These are phyloP conservation scores for Kwoniella bestiolae DNA, from an alignment of 768 basidiomycete species.

Conservation along the genomic window DNA sequence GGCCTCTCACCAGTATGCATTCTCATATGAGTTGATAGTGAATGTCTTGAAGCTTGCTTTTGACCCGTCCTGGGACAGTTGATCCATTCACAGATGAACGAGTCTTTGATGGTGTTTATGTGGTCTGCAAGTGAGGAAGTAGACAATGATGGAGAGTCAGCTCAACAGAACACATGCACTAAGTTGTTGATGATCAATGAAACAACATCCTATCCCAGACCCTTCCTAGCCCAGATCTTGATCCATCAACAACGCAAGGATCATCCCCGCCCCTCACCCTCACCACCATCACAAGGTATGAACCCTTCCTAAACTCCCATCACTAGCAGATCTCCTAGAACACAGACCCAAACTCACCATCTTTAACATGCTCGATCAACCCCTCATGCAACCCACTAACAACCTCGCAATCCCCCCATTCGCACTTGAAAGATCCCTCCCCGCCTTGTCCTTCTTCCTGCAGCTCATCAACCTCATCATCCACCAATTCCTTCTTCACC, in stretches of 20 bases:
- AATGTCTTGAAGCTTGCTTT: slow-evolving; percentile 84
- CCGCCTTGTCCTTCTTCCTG: not conserved
- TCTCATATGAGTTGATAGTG: slow-evolving; percentile 85
- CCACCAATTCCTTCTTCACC: not conserved
- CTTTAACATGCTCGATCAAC: slow-evolving; percentile 81
- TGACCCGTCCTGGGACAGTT: slow-evolving; percentile 78
- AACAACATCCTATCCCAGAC: not conserved
- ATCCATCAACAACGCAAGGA: not conserved
- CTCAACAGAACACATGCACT: too few relatives aligned
- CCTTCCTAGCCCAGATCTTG: not conserved
- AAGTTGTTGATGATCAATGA: not conserved
- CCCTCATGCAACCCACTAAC: slow-evolving; percentile 74
- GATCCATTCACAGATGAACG: slow-evolving; percentile 87
- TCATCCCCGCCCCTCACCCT: not conserved
- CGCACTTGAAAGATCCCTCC: slow-evolving; percentile 60
- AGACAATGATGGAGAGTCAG: not conserved
- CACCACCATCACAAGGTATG: not conserved
- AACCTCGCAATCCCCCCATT: slow-evolving; percentile 79
- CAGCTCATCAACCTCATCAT: not conserved
- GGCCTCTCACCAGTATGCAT: slow-evolving; percentile 95
- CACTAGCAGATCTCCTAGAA: not conserved
- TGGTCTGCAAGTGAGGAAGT: slow-evolving; percentile 63
- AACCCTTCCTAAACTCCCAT: too few relatives aligned
- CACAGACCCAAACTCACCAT: slow-evolving; percentile 63
- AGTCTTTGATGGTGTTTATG: slow-evolving; percentile 80